Conservation (phyloP, 305 asterid genomes). For the Stenogyne calaminthoides region DNA sequence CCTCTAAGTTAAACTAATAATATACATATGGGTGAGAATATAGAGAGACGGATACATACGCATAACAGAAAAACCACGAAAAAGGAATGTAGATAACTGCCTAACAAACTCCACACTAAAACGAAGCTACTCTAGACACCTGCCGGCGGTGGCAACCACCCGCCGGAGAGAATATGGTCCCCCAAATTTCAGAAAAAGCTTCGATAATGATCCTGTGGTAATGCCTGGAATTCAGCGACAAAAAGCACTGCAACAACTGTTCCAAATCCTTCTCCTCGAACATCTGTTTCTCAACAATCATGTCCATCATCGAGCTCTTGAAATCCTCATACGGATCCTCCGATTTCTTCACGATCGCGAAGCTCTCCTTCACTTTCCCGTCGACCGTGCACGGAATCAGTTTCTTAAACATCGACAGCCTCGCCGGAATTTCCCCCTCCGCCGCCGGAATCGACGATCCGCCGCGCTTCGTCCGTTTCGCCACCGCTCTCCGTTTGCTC, state of each 20-base stretch:
- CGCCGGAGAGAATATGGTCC: constrained; percentile 42
- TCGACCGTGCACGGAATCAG: constrained; percentile 70
- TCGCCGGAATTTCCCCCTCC: constrained; percentile 54
- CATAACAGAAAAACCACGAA: background rate
- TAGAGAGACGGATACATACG: no score
- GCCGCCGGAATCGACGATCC: constrained; percentile 25
- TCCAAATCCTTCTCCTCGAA: constrained; percentile 62
- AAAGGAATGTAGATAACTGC: background rate
- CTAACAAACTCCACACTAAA: background rate
- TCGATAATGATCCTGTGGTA: constrained; percentile 61
- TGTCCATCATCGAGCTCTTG: constrained; percentile 85
- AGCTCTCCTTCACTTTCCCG: constrained; percentile 83
- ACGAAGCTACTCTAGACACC: constrained; percentile 8
- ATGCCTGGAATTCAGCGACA: constrained; percentile 62
- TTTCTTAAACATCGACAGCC: constrained; percentile 69
- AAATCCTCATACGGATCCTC: constrained; percentile 77
- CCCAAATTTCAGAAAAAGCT: constrained; percentile 68
- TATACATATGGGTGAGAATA: no score
- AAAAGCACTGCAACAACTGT: constrained; percentile 68
- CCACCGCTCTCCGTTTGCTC: constrained; percentile 31
- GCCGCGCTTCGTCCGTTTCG: constrained; percentile 17
- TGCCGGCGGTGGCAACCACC: background rate
- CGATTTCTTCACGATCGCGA: constrained; percentile 75
- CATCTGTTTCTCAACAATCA: constrained; percentile 84
- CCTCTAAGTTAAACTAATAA: no score